Conservation (phyloP, 202 grass and related monocot species). For the Carex sylvatica region DNA sequence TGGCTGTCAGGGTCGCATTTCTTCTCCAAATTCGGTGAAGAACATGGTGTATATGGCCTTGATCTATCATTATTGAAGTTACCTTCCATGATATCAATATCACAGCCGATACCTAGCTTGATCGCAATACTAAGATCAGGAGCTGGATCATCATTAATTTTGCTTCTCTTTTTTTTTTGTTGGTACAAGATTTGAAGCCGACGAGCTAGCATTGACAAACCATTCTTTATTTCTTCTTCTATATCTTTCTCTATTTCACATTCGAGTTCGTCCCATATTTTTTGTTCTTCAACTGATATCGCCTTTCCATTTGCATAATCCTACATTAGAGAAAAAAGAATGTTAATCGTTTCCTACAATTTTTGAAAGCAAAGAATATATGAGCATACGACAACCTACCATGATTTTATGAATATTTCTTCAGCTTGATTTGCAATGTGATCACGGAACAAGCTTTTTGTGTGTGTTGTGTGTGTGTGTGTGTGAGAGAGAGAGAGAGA, state of each 20-base stretch:
- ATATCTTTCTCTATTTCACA: constrained; percentile 34
- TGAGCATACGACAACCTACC: background rate
- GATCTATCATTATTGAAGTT: background rate
- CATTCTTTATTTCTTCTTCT: constrained; percentile 39
- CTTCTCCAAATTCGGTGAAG: constrained; percentile 11
- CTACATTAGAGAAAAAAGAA: background rate
- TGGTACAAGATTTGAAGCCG: constrained; percentile 29
- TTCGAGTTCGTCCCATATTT: constrained; percentile 27
- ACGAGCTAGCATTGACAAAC: constrained; percentile 17
- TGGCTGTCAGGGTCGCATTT: background rate
- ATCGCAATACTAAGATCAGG: constrained; percentile 28
- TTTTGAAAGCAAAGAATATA: background rate
- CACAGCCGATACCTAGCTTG: constrained; percentile 21
- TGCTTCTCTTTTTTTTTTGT: constrained; percentile 5
- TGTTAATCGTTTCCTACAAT: background rate
- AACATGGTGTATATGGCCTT: background rate
- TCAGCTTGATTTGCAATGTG: background rate
- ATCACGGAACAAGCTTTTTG: background rate
- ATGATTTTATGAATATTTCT: constrained; percentile 6
- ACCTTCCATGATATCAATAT: constrained; percentile 28
- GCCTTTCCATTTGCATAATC: background rate
- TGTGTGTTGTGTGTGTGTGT: background rate
- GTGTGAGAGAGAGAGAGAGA: background rate
- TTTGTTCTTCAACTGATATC: constrained; percentile 22
- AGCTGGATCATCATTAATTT: background rate